Evolutionary conservation across 306 rosid genomes (phyloP), one percentile per base, ranked within the genome.

Genomic region (Prunus mume): DNA sequence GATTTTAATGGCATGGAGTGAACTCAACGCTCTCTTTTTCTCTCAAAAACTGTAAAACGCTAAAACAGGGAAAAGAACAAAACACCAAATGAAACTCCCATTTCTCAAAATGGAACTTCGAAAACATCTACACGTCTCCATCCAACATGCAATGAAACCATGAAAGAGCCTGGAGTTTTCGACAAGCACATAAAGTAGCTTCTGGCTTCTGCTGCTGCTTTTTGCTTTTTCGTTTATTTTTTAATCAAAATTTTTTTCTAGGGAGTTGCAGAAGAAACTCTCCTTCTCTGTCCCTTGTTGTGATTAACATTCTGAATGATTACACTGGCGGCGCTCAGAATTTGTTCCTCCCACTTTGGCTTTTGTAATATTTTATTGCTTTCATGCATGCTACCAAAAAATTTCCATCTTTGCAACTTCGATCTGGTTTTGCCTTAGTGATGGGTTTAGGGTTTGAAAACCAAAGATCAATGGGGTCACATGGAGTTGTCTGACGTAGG

Each of bases 311-410:
- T 87, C 77, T 73, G 85, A 88, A 93, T 90, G 86, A 90, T 87
- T 90, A 89, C 91, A 86, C 89, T 87, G 97, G 88, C 93, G 90
- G 94, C 94, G 87, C 84, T 82, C 96, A 88, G 97, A 90, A 87
- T 28, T 76, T 94, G 97, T 90, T 87, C 81, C 96, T 87, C 86
- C 88, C 18, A 28, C 81, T 82, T 87, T 72, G 90, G 79, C 52
- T 82, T 82, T 52, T 51, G 58, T 45, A 51, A 24, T 80, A 56
- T 67, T 32, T 28, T 45, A 43, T 60, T 71, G 28, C 25, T 61
- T 55, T 75, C 77, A 47, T 75, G 47, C 20, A 55, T 41, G 41
- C 72, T 27, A 34, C 61, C 69, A 20, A 38, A 51, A 60, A 77
- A 75, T 77, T 22, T 62, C 72, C 4, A 38, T 3, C 22, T 34